Evolutionary conservation across 2,329 filamentous ascomycete species (phyloP), one percentile per base, ranked within the genome.

Genomic region (Fusarium subtropicale): DNA sequence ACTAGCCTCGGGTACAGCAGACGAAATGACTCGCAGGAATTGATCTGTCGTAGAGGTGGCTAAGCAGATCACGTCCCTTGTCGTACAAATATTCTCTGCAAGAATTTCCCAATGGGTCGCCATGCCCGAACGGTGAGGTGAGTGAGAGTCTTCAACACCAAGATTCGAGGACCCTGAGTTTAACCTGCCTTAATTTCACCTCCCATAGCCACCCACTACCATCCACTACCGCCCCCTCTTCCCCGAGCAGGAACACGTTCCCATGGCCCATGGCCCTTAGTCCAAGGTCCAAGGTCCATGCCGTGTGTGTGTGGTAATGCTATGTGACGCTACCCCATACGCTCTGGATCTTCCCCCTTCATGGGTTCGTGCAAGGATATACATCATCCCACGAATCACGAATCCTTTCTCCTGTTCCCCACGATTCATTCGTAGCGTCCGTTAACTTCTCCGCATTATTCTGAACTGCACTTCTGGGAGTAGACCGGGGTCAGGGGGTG

Each of bases 371-470:
- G 56, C 60, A 61, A 68, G 66, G 63, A 55, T 52, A 67, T 62
- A 64, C 50, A 56, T 67, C 56, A 69, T 69, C 67, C 67, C 67
- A 69, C 67, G 66, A 69, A 69, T 69, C 45, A 64, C 26, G 38
- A 45, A 41, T 26, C 42, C 48, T 46, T 39, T 58, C 51, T 56
- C 50, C 44, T 53, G 52, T 70, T 60, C 66, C 66, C 67, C 67
- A 70, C 66, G 67, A 70, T 63, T 46, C 54, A 63, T 70, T 64
- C 52, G 56, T 52, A 69, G 34, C 38, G 34, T 62, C 52, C 52
- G 51, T 31, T 20, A 22, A 38, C 31, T 68, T 69, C 66, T 69
- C 67, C 67, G 66, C 67, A 70, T 68, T 64, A 28, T 66, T 52
- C 34, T 52, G 34, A 31, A 22, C 28, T 51, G 34, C 33, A 51